phyloP scores from a whole-genome alignment of 2,329 filamentous ascomycete species.

The Hypoxylon sp. region DNA sequence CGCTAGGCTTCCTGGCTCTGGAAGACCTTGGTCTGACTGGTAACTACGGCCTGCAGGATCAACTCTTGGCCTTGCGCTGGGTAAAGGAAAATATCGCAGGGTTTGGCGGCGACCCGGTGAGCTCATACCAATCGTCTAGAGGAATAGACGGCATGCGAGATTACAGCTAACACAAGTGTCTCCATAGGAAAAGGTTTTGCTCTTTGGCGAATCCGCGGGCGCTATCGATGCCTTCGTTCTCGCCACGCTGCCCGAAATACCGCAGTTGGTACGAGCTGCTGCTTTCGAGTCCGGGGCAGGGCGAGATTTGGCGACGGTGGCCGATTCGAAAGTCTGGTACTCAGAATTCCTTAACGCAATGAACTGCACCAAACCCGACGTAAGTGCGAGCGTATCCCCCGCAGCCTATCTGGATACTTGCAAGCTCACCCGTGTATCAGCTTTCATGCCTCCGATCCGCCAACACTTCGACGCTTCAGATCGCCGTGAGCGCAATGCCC shows the following conservation, averaged over 20 bases:
- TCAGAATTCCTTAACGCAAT: conserved; percentile 37
- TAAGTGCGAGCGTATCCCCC: conserved; percentile 18
- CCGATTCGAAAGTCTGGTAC: conserved; percentile 39
- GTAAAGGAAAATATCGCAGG: conserved; percentile 60
- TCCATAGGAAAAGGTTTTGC: conserved; percentile 44
- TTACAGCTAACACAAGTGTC: neutral
- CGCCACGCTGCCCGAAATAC: conserved; percentile 47
- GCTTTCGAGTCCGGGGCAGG: conserved; percentile 48
- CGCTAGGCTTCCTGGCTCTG: conserved; percentile 61
- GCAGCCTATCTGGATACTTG: neutral
- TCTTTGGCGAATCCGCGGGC: conserved; percentile 50
- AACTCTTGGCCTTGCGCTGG: conserved; percentile 63
- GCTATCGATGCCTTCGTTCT: conserved; percentile 45
- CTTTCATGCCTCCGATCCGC: conserved; percentile 40
- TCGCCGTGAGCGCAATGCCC: conserved; percentile 32
- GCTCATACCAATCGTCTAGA: conserved; percentile 10
- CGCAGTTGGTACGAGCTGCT: conserved; percentile 42
- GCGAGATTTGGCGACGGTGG: conserved; percentile 38
- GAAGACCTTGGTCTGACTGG: conserved; percentile 57
- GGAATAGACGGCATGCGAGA: neutral
- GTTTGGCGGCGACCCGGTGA: conserved; percentile 59
- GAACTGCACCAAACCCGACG: conserved; percentile 45
- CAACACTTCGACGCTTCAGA: conserved; percentile 15
- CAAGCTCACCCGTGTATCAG: conserved; percentile 15
- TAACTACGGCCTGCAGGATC: conserved; percentile 65